Conservation (phyloP, 345 rosid species). For the Syzygium aromaticum region DNA sequence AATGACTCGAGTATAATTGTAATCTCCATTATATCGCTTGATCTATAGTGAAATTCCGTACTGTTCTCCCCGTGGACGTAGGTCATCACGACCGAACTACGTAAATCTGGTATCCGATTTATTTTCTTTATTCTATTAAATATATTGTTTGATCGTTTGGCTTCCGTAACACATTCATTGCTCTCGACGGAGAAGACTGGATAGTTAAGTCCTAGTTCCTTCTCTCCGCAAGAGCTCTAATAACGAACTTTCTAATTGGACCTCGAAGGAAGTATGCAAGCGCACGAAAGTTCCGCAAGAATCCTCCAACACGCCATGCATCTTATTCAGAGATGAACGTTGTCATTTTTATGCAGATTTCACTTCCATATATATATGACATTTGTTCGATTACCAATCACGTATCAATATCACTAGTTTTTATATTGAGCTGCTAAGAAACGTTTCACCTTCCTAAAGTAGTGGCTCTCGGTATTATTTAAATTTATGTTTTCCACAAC, state of each 20-base stretch:
- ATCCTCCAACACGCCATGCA: neutral
- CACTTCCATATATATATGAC: neutral
- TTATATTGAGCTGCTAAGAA: neutral
- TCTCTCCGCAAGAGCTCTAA: neutral
- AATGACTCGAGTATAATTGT: too few relatives aligned
- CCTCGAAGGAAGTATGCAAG: neutral
- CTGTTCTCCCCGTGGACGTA: too few relatives aligned
- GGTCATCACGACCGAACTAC: too few relatives aligned
- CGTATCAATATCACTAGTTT: neutral
- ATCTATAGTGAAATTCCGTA: too few relatives aligned
- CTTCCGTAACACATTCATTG: neutral
- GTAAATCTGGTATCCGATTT: too few relatives aligned
- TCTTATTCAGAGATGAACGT: neutral
- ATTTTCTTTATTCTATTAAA: too few relatives aligned
- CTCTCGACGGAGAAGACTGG: neutral
- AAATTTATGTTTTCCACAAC: neutral
- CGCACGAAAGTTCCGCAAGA: neutral
- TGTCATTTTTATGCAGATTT: neutral
- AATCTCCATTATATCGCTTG: too few relatives aligned
- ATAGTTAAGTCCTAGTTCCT: neutral
- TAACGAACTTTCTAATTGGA: neutral
- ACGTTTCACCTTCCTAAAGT: neutral
- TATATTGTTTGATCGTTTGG: too few relatives aligned
- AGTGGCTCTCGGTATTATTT: neutral
- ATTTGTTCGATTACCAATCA: neutral